phyloP scores from a whole-genome alignment of 2,329 filamentous ascomycete species.

The Arthrinium phaeospermum region DNA sequence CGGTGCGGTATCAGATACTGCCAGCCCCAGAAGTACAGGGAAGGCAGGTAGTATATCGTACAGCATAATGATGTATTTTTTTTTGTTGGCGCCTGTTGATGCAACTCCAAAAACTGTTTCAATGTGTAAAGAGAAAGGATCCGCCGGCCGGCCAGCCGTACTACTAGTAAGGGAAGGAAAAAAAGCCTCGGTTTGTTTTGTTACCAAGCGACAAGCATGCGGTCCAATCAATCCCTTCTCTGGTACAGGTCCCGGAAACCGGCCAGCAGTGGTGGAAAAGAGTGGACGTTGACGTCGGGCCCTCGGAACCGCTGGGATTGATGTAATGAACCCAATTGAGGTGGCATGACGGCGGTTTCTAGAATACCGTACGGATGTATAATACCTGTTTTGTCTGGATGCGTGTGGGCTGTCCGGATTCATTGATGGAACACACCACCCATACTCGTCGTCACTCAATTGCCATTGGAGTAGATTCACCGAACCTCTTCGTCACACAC shows the following conservation, averaged over 20 bases:
- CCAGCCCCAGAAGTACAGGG: background rate
- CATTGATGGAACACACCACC: background rate
- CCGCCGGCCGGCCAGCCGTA: background rate
- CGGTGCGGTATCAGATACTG: slow-evolving; percentile 8
- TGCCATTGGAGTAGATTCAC: background rate
- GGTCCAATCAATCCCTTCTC: background rate
- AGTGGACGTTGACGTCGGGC: slow-evolving; percentile 10
- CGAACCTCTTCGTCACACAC: background rate
- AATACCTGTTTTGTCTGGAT: background rate
- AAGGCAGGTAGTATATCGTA: background rate
- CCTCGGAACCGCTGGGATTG: slow-evolving; percentile 1
- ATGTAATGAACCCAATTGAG: background rate
- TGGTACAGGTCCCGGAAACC: background rate
- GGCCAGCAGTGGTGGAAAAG: background rate
- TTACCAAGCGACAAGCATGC: background rate
- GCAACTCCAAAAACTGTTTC: slow-evolving; percentile 18
- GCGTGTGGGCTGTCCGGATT: background rate
- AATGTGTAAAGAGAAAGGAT: slow-evolving; percentile 15
- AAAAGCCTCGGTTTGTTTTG: slow-evolving; percentile 1
- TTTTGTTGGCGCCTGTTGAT: slow-evolving; percentile 10
- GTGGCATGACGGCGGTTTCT: background rate
- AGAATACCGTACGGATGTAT: background rate
- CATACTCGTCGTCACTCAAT: too few species aligned
- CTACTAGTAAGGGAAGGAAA: background rate
- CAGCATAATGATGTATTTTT: slow-evolving; percentile 16